Conservation (phyloP, 2,329 filamentous ascomycete genomes). For the Alternaria arborescens region DNA sequence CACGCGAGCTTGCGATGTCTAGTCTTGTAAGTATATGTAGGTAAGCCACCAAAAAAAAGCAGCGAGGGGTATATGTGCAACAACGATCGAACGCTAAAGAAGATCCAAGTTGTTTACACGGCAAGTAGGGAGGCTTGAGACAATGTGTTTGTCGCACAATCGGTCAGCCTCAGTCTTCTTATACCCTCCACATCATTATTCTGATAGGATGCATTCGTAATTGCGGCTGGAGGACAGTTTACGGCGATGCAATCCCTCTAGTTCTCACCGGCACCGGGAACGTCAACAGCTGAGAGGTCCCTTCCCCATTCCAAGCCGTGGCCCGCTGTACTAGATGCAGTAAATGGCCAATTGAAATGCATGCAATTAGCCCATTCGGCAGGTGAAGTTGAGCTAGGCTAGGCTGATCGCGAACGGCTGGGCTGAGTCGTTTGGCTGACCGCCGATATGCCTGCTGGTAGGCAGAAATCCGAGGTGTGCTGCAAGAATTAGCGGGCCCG, state of each 20-base stretch:
- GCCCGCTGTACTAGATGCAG: background rate
- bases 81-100: background rate
- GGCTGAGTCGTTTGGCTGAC: background rate
- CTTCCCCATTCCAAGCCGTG: background rate
- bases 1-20: background rate
- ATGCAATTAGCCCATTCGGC: background rate
- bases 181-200: background rate
- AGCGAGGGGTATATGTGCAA: conserved; percentile 11
- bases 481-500: too few species aligned
- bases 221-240: background rate
- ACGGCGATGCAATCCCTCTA: background rate
- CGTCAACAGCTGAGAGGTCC: background rate
- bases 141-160: background rate
- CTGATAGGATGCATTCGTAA: background rate
- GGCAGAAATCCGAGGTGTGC: background rate
- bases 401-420: conserved; percentile 1
- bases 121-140: background rate
- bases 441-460: background rate
- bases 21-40: background rate
- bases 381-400: conserved; percentile 1
- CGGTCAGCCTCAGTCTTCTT: background rate
- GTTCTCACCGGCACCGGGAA: conserved; percentile 1
- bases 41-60: conserved; percentile 2
- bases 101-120: background rate
- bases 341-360: background rate